Percentiles rank a stretch among this genome's conserved stretches.
Conservation (phyloP, 148 eudicot species). For the Linanthus parryae region DNA sequence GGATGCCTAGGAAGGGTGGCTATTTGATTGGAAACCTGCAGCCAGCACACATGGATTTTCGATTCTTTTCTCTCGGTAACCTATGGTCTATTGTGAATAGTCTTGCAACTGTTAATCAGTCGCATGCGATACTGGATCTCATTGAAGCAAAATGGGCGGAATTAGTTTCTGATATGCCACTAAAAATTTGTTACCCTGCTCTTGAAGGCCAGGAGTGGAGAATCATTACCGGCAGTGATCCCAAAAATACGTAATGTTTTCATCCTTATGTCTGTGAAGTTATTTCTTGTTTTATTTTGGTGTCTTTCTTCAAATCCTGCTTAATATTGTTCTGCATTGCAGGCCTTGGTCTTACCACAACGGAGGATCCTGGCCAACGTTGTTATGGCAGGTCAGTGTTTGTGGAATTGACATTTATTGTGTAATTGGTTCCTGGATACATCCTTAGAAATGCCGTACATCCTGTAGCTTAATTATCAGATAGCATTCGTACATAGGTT, state of each 20-base stretch:
- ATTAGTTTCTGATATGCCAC: slow-evolving; percentile 35
- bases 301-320: slow-evolving; percentile 1
- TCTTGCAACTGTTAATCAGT: slow-evolving; percentile 26
- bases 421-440: no score
- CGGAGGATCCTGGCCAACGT: slow-evolving; percentile 78
- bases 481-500: no score
- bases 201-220: slow-evolving; percentile 40
- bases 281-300: slow-evolving; percentile 3
- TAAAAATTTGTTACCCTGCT: slow-evolving; percentile 42
- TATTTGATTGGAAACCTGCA: slow-evolving; percentile 42
- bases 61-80: slow-evolving; percentile 40
- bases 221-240: slow-evolving; percentile 38
- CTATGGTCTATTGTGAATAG: slow-evolving; percentile 32
- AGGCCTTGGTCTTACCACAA: slow-evolving; percentile 82
- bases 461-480: no score
- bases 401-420: background rate
- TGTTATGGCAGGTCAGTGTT: slow-evolving; percentile 75
- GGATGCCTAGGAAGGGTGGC: slow-evolving; percentile 42
- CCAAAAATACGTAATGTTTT: slow-evolving; percentile 34
- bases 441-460: no score
- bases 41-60: slow-evolving; percentile 50
- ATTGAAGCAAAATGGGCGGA: slow-evolving; percentile 42
- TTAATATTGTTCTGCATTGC: slow-evolving; percentile 15
- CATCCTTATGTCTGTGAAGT: background rate
- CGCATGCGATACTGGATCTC: slow-evolving; percentile 31